Percentiles rank a stretch among this genome's conserved stretches.
phyloP scores from a whole-genome alignment of 805 yeast genomes.

The Millerago galiae region DNA sequence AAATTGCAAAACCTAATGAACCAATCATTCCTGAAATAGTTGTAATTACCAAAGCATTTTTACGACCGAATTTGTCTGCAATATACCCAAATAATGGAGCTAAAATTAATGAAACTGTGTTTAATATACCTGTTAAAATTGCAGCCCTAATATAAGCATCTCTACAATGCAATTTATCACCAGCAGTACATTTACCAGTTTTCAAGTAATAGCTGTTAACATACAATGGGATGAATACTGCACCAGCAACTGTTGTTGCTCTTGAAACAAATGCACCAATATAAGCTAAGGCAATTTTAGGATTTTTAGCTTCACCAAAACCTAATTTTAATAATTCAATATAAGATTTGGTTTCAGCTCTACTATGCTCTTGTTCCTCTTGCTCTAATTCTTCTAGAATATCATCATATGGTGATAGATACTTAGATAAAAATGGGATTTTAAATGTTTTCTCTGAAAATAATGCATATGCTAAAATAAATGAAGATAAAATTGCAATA shows the following conservation, averaged over 20 bases:
- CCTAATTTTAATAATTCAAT: conserved; percentile 40
- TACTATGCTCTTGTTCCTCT: conserved; percentile 20
- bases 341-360: conserved; percentile 25
- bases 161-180: conserved; percentile 39
- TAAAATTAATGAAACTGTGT: conserved; percentile 46
- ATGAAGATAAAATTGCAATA: conserved; percentile 33
- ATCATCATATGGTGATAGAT: conserved; percentile 25
- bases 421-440: conserved; percentile 21
- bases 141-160: conserved; percentile 64
- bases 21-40: conserved; percentile 39
- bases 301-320: conserved; percentile 39
- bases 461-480: conserved; percentile 34
- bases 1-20: conserved; percentile 30
- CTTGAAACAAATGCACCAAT: conserved; percentile 59
- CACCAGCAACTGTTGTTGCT: conserved; percentile 49
- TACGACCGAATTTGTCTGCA: conserved; percentile 41
- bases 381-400: conserved; percentile 27
- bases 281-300: conserved; percentile 48
- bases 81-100: conserved; percentile 61
- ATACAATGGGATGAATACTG: conserved; percentile 58
- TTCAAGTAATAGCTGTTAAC: conserved; percentile 50
- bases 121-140: conserved; percentile 62
- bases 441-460: conserved; percentile 36
- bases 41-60: conserved; percentile 31
- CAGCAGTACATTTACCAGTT: conserved; percentile 41